phyloP scores from a whole-genome alignment of 495 filamentous ascomycete species.

The Parmelia sp. region DNA sequence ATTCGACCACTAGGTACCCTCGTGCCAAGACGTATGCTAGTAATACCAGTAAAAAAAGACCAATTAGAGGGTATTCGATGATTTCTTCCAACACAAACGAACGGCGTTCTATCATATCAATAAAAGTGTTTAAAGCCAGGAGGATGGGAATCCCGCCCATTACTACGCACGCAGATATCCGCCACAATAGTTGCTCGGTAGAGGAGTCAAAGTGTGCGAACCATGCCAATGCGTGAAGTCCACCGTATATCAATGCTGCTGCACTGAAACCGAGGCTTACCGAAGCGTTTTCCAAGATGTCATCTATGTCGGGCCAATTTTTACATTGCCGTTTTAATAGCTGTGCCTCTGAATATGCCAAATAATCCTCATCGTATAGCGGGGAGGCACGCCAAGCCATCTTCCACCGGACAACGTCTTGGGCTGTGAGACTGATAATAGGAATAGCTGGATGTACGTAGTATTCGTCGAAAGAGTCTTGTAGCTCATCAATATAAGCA shows the following conservation, averaged over 20 bases:
- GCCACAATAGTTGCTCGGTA: constrained; percentile 4
- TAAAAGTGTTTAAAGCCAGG: too few relatives aligned
- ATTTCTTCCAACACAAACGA: too few relatives aligned
- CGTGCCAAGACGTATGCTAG: constrained; percentile 13
- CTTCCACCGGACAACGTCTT: constrained; percentile 9
- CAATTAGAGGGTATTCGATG: too few relatives aligned
- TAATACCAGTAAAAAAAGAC: too few relatives aligned
- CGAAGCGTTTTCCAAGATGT: not conserved
- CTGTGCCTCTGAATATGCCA: too few relatives aligned
- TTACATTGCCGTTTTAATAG: not conserved
- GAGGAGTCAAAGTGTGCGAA: not conserved
- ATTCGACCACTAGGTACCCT: constrained; percentile 19
- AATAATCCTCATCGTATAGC: too few relatives aligned
- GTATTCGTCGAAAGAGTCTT: not conserved
- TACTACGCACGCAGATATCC: constrained; percentile 2
- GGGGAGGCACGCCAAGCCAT: constrained; percentile 5
- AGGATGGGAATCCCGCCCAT: constrained; percentile 2
- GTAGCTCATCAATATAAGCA: fast-evolving
- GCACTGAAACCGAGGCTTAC: not conserved
- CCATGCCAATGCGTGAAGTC: constrained; percentile 11
- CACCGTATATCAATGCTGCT: constrained; percentile 9
- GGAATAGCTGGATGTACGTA: not conserved
- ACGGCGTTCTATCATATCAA: too few relatives aligned
- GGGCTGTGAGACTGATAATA: not conserved
- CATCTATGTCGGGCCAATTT: not conserved